Evolutionary conservation across 179 eudicot species (phyloP).

Genomic region (Drosera spatulata): DNA sequence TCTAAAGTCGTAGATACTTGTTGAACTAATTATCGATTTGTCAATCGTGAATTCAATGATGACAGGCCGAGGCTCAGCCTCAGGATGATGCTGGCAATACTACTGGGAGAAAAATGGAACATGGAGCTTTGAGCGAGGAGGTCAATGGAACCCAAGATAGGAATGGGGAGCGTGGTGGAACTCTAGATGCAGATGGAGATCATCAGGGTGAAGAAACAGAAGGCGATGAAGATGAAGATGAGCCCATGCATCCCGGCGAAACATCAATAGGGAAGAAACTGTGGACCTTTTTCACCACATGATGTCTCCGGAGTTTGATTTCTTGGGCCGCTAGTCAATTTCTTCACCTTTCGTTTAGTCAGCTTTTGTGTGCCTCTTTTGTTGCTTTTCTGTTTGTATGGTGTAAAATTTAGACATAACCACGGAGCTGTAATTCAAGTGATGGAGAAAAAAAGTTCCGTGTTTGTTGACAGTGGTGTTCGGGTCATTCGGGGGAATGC

Average conservation of each 20-base stretch:
- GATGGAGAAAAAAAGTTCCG: too few relatives aligned
- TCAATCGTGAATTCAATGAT: not conserved
- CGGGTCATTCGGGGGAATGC: too few relatives aligned
- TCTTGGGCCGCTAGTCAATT: not conserved
- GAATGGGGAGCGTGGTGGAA: constrained; percentile 17
- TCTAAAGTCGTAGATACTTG: too few relatives aligned
- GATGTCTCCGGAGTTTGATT: constrained; percentile 3
- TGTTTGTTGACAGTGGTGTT: too few relatives aligned
- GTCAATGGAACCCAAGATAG: constrained; percentile 37
- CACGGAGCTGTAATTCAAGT: too few relatives aligned
- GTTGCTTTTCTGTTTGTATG: too few relatives aligned
- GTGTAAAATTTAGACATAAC: too few relatives aligned
- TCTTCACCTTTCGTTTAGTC: too few relatives aligned
- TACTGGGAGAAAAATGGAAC: constrained; percentile 20
- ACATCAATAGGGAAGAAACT: constrained; percentile 71
- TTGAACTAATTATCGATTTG: too few relatives aligned
- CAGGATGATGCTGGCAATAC: constrained; percentile 21
- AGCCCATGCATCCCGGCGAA: constrained; percentile 83
- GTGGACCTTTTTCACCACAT: constrained; percentile 77
- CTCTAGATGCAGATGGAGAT: constrained; percentile 9
- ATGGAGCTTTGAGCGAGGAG: constrained; percentile 35
- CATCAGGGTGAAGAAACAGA: constrained; percentile 12
- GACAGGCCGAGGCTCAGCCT: constrained; percentile 30
- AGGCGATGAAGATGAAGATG: constrained; percentile 38
- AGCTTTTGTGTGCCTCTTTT: too few relatives aligned